Evolutionary conservation across 2,329 filamentous ascomycete genomes (phyloP).

Genomic region (Microsporum canis): DNA sequence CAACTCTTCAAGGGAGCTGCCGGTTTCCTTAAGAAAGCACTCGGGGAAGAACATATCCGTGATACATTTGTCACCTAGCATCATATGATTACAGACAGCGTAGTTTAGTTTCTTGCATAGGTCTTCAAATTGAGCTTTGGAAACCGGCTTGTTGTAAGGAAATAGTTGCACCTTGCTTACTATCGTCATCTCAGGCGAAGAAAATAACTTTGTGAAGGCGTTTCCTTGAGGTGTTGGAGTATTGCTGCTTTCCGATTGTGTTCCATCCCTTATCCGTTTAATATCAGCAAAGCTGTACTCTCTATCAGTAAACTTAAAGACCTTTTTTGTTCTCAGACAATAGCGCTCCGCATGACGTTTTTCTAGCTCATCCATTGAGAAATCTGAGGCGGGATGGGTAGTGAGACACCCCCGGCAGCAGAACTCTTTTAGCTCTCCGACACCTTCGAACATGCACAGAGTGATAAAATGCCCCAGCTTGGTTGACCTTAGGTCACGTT

Average conservation of each 20-base stretch:
- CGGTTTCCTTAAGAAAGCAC: not conserved
- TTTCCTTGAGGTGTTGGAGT: not conserved
- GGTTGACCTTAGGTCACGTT: not conserved
- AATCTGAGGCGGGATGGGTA: not conserved
- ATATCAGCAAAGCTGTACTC: not conserved
- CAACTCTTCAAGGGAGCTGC: too few species aligned
- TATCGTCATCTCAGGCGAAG: not conserved
- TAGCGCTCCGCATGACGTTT: not conserved
- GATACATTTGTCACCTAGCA: not conserved
- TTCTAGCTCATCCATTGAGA: not conserved
- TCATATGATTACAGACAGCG: not conserved
- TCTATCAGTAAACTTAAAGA: not conserved
- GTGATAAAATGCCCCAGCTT: not conserved
- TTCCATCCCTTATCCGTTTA: not conserved
- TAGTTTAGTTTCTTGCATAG: not conserved
- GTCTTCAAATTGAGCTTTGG: not conserved
- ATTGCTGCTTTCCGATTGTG: not conserved
- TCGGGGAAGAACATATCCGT: not conserved
- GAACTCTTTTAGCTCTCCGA: slow-evolving; percentile 5
- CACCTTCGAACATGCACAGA: slow-evolving; percentile 4
- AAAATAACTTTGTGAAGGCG: not conserved
- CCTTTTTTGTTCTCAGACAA: not conserved
- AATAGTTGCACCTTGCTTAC: not conserved
- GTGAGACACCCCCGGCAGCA: not conserved
- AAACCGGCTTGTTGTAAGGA: not conserved